A percentile compares a stretch with the other conserved stretches of the same genome.
phyloP scores from a whole-genome alignment of 164 flowering plant genomes.

The Amborella trichopoda region DNA sequence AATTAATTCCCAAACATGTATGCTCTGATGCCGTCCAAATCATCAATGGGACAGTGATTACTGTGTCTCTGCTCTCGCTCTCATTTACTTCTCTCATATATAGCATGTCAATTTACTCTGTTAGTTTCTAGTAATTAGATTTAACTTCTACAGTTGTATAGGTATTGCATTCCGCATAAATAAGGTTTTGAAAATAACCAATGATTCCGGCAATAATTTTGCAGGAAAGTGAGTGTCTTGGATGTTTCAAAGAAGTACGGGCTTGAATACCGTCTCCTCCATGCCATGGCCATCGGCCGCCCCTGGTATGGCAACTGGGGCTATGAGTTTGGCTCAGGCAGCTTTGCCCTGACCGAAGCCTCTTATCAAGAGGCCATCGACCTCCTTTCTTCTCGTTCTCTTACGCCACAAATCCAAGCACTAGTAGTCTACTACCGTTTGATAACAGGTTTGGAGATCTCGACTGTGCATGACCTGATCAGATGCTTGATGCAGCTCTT shows the following conservation, averaged over 20 bases:
- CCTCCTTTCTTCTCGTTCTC: slow-evolving; percentile 33
- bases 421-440: slow-evolving; percentile 50
- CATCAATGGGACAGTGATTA: too few relatives aligned
- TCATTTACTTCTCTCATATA: too few relatives aligned
- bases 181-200: too few relatives aligned
- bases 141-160: too few relatives aligned
- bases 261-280: slow-evolving; percentile 59
- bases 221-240: slow-evolving; percentile 80
- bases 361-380: slow-evolving; percentile 42
- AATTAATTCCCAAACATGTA: too few relatives aligned
- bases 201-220: too few relatives aligned
- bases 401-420: slow-evolving; percentile 42
- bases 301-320: slow-evolving; percentile 94
- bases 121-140: too few relatives aligned
- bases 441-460: slow-evolving; percentile 35
- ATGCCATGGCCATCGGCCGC: slow-evolving; percentile 52
- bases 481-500: slow-evolving; percentile 33
- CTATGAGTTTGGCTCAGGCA: slow-evolving; percentile 70
- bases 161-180: too few relatives aligned
- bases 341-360: slow-evolving; percentile 49
- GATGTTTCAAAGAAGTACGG: slow-evolving; percentile 83
- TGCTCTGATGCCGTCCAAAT: too few relatives aligned
- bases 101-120: too few relatives aligned
- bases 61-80: too few relatives aligned
- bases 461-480: slow-evolving; percentile 47